A percentile compares a stretch with the other conserved stretches of the same genome.
Conservation (phyloP, 495 filamentous ascomycete genomes). For the Neurospora intermedia region DNA sequence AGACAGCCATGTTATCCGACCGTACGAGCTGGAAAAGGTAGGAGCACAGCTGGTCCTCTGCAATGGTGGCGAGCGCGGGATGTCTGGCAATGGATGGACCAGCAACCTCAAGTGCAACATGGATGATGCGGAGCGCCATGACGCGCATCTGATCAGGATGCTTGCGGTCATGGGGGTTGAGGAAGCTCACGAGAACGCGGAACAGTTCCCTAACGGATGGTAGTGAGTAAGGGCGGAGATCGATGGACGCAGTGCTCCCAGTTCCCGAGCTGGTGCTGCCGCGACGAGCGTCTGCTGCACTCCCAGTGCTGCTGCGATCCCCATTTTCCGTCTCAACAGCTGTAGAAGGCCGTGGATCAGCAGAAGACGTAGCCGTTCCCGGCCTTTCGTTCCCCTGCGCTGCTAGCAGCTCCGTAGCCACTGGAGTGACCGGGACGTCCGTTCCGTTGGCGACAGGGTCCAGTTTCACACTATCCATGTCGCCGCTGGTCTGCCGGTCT, state of each 20-base stretch:
- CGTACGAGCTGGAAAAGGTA: conserved; percentile 95
- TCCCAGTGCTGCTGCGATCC: conserved; percentile 5
- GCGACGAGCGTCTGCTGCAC: conserved; percentile 12
- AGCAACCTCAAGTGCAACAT: conserved; percentile 93
- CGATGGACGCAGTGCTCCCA: conserved; percentile 34
- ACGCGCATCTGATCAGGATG: conserved; percentile 92
- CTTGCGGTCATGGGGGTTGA: conserved; percentile 85
- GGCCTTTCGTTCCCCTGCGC: conserved; percentile 28
- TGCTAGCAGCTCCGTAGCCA: neutral
- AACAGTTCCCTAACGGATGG: conserved; percentile 92
- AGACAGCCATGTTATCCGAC: conserved; percentile 87
- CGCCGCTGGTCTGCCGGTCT: conserved; percentile 50
- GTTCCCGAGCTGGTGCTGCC: conserved; percentile 23
- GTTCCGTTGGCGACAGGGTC: conserved; percentile 76
- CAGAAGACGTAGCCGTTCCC: conserved; percentile 29
- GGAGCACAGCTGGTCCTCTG: conserved; percentile 87
- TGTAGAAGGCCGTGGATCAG: conserved; percentile 37
- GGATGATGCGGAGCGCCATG: conserved; percentile 94
- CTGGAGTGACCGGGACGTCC: conserved; percentile 21
- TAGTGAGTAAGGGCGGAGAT: conserved; percentile 81
- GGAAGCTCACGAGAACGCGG: conserved; percentile 83
- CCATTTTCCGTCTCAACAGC: conserved; percentile 25
- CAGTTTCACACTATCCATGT: conserved; percentile 74
- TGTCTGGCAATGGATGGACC: conserved; percentile 93
- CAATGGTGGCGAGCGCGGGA: conserved; percentile 74